phyloP scores from a whole-genome alignment of 345 rosid species.

The Psidium friedrichsthalianum region DNA sequence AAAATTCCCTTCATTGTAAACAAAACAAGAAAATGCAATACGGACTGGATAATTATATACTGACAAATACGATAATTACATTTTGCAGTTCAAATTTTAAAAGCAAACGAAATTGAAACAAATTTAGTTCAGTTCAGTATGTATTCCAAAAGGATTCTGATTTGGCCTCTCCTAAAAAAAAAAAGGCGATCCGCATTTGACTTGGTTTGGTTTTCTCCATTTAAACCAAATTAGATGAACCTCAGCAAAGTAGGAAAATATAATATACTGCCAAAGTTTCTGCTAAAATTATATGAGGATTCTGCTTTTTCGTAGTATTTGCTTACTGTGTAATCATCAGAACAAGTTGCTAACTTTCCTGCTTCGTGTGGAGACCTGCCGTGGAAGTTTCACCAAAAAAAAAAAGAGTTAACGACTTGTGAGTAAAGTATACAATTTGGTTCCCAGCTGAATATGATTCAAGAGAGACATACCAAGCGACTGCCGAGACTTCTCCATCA shows the following conservation, averaged over 20 bases:
- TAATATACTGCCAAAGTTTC: background rate
- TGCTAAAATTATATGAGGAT: background rate
- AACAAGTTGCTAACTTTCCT: slow-evolving; percentile 64
- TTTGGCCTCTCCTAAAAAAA: background rate
- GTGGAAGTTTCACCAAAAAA: background rate
- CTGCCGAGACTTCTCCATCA: slow-evolving; percentile 80
- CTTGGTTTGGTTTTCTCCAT: background rate
- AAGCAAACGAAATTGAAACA: background rate
- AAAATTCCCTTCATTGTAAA: background rate
- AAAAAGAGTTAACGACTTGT: background rate
- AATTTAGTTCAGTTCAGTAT: background rate
- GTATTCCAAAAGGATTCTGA: background rate
- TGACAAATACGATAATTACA: background rate
- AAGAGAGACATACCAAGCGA: slow-evolving; percentile 54
- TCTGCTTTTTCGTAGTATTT: background rate
- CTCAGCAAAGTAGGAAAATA: background rate
- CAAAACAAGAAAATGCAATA: background rate
- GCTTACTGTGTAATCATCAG: slow-evolving; percentile 84
- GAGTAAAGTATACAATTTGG: background rate
- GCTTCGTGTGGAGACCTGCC: slow-evolving; percentile 54
- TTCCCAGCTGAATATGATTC: background rate
- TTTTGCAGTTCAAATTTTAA: background rate
- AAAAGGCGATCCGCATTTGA: background rate
- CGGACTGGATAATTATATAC: background rate
- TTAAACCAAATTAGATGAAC: background rate